Evolutionary conservation across 805 yeast genomes (phyloP).

Genomic region (Limtongia smithiae): DNA sequence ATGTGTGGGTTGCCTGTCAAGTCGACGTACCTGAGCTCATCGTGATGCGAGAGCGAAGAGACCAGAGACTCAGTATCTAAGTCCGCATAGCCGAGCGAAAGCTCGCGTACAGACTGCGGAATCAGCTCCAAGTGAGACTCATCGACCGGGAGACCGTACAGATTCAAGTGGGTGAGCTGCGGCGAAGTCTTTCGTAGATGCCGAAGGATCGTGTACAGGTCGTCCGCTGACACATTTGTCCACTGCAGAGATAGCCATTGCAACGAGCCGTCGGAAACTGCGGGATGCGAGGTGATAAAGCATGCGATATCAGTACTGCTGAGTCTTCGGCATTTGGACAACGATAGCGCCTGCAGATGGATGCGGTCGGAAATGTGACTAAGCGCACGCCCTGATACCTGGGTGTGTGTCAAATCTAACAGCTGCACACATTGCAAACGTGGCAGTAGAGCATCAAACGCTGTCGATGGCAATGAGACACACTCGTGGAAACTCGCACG

Average conservation of each 20-base stretch:
- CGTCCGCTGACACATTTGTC: conserved; percentile 48
- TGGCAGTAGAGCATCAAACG: conserved; percentile 56
- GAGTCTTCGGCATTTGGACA: conserved; percentile 32
- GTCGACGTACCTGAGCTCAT: conserved; percentile 55
- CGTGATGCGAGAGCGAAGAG: conserved; percentile 28
- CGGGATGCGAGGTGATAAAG: conserved; percentile 69
- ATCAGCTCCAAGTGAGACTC: conserved; percentile 37
- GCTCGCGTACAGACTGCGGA: conserved; percentile 32
- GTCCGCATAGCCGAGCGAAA: conserved; percentile 37
- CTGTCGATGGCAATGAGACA: conserved; percentile 63
- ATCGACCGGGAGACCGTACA: conserved; percentile 63
- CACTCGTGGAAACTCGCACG: conserved; percentile 83
- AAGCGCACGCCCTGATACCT: conserved; percentile 62
- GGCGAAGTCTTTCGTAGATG: conserved; percentile 36
- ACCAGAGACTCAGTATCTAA: conserved; percentile 32
- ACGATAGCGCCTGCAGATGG: conserved; percentile 67
- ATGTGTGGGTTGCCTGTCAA: conserved; percentile 59
- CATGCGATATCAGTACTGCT: conserved; percentile 68
- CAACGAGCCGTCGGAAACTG: conserved; percentile 41
- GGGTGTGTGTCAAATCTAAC: conserved; percentile 78
- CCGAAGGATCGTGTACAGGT: conserved; percentile 49
- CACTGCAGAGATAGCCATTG: conserved; percentile 67
- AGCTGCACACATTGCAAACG: conserved; percentile 55
- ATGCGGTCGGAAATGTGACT: conserved; percentile 53
- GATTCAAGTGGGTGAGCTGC: conserved; percentile 49